These are phyloP conservation scores for Blastobotrys proliferans DNA, from an alignment of 1,139 yeast genomes.

Conservation along the genomic window DNA sequence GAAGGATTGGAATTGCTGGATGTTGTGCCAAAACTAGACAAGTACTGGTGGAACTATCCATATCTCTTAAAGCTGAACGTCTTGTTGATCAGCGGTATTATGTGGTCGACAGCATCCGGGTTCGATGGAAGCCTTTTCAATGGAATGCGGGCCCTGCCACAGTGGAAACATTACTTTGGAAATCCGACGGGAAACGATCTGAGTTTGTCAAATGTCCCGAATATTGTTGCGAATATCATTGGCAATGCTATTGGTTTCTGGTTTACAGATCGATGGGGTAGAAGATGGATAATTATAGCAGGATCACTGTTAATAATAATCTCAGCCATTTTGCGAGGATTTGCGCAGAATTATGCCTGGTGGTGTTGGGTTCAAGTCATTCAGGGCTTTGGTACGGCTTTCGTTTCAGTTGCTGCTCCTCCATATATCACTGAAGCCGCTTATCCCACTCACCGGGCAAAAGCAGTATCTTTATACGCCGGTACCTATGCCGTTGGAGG, in stretches of 20 bases:
- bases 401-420: slow-evolving; percentile 9
- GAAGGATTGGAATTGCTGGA: slow-evolving; percentile 17
- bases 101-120: slow-evolving; percentile 38
- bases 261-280: slow-evolving; percentile 34
- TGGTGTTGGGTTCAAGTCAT: slow-evolving; percentile 10
- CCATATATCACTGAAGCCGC: slow-evolving; percentile 16
- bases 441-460: slow-evolving; percentile 21
- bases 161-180: slow-evolving; percentile 39
- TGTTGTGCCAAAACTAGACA: slow-evolving; percentile 30
- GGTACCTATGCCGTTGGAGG: slow-evolving; percentile 53
- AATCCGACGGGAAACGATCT: slow-evolving; percentile 42
- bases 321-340: slow-evolving; percentile 15
- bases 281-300: slow-evolving; percentile 40
- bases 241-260: slow-evolving; percentile 9
- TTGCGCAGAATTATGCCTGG: slow-evolving; percentile 14
- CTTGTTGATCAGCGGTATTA: slow-evolving; percentile 29
- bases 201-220: slow-evolving; percentile 48
- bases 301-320: slow-evolving; percentile 35
- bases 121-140: slow-evolving; percentile 51
- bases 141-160: slow-evolving; percentile 44
- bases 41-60: slow-evolving; percentile 36
- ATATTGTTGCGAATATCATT: slow-evolving; percentile 5
- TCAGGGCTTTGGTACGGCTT: slow-evolving; percentile 10
- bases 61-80: slow-evolving; percentile 39
- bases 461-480: slow-evolving; percentile 22